Evolutionary conservation across 2,329 filamentous ascomycete genomes (phyloP).

Genomic region (Calonectria crousiana): DNA sequence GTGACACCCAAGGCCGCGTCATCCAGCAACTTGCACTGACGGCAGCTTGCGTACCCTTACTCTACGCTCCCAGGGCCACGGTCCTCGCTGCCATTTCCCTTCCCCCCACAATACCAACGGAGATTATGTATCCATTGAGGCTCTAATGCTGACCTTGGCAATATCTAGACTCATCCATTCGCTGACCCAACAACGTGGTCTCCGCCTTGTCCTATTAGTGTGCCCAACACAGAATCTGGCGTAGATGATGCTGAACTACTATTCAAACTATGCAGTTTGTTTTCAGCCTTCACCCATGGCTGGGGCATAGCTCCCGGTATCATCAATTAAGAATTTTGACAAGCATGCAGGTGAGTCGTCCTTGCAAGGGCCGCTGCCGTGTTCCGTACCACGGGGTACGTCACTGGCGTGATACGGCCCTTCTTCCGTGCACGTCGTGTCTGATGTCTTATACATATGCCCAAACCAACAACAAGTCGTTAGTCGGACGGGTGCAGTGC

Average conservation of each 20-base stretch:
- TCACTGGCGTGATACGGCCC: background rate
- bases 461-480: background rate
- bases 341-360: background rate
- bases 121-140: conserved; percentile 15
- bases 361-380: background rate
- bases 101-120: conserved; percentile 2
- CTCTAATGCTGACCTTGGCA: conserved; percentile 22
- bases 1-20: conserved; percentile 44
- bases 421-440: background rate
- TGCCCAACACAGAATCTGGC: background rate
- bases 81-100: background rate
- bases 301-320: background rate
- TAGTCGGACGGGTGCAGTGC: background rate
- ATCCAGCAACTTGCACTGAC: conserved; percentile 38
- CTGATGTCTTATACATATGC: background rate
- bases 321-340: background rate
- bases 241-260: background rate
- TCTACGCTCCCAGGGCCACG: conserved; percentile 4
- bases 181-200: background rate
- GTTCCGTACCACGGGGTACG: background rate
- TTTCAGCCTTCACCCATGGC: background rate
- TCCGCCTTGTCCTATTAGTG: background rate
- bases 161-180: conserved; percentile 19
- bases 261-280: background rate
- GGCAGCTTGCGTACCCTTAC: conserved; percentile 39